These are phyloP conservation scores for Thalassiosira exigua DNA, from an alignment of 352 stramenopile genomes.

Conservation along the genomic window DNA sequence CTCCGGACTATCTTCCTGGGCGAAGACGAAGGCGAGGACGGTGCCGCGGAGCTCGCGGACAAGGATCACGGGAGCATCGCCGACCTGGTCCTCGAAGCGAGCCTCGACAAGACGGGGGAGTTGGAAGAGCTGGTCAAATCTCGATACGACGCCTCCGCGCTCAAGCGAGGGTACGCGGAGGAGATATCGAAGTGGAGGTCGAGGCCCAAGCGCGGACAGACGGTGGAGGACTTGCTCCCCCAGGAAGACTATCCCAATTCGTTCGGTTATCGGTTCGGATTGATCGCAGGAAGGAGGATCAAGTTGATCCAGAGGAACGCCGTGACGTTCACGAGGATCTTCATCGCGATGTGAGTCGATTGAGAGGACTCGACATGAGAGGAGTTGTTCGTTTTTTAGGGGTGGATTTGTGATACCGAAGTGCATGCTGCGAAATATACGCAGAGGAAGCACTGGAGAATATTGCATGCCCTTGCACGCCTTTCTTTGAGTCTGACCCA, in stretches of 20 bases:
- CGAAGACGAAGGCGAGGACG: conserved; percentile 4
- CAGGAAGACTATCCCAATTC: conserved; percentile 41
- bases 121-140: conserved; percentile 13
- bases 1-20: conserved; percentile 53
- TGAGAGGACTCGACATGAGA: no score
- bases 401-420: no score
- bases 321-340: conserved; percentile 46
- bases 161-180: not conserved
- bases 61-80: conserved; percentile 29
- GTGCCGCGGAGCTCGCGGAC: conserved; percentile 1
- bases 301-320: conserved; percentile 57
- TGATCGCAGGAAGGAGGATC: conserved; percentile 30
- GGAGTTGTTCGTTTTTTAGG: no score
- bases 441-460: no score
- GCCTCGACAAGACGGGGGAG: conserved; percentile 26
- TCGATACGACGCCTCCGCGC: conserved; percentile 13
- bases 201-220: not conserved
- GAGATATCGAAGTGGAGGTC: conserved; percentile 11
- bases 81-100: conserved; percentile 34
- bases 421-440: no score
- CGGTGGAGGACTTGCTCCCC: conserved; percentile 33
- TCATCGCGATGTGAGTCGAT: conserved; percentile 65
- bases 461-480: no score
- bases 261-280: conserved; percentile 30
- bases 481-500: no score